These are phyloP conservation scores for Leishmania tarentolae DNA, from an alignment of 208 protist species.

Conservation along the genomic window DNA sequence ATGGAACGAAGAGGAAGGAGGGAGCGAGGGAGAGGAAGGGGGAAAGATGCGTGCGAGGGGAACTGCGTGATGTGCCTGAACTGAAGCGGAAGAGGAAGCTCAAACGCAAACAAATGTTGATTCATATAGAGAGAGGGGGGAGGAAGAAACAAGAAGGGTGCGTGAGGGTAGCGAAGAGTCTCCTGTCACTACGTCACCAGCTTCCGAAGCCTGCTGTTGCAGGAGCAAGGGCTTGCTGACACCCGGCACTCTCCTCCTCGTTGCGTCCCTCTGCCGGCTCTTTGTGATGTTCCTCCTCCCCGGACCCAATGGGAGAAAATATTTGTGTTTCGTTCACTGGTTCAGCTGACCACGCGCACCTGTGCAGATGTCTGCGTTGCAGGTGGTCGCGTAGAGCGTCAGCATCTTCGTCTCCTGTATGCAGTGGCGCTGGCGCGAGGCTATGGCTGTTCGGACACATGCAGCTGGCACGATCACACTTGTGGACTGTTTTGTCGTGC, in stretches of 20 bases:
- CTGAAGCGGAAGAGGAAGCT: neutral
- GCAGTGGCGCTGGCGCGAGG: neutral
- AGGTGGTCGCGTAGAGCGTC: neutral
- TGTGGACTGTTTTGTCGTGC: neutral
- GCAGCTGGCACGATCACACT: neutral
- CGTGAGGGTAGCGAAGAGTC: neutral
- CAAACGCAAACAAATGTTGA: too few species aligned
- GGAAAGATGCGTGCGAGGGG: neutral
- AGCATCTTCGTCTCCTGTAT: neutral
- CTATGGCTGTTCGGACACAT: neutral
- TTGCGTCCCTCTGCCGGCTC: neutral
- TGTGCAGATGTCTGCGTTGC: neutral
- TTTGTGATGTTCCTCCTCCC: neutral
- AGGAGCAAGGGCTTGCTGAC: neutral
- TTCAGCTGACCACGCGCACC: neutral
- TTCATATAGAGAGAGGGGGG: too few species aligned
- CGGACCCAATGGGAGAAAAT: neutral
- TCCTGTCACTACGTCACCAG: neutral
- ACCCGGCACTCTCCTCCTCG: neutral
- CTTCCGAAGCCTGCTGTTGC: neutral
- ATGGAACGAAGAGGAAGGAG: neutral
- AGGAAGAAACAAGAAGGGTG: neutral
- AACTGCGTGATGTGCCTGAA: neutral
- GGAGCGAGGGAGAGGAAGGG: neutral
- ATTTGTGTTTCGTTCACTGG: neutral